Evolutionary conservation across 441 rosid genomes (phyloP).

Genomic region (Geranium incanum): DNA sequence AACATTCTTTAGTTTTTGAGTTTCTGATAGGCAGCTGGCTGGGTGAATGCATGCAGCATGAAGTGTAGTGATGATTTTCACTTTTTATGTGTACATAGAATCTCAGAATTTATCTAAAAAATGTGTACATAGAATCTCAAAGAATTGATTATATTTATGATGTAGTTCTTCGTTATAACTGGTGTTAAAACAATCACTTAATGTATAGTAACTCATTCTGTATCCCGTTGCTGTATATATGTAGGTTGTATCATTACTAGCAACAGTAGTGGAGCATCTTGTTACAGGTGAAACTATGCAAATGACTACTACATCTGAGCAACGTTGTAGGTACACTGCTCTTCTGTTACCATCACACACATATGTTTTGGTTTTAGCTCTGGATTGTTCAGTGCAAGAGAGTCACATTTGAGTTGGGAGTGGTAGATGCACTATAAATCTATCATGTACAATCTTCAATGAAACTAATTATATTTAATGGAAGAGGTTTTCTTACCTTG

Average conservation of each 20-base stretch:
- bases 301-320: conserved; percentile 71
- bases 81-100: no score
- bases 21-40: conserved; percentile 1
- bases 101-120: no score
- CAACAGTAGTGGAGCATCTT: conserved; percentile 89
- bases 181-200: not conserved
- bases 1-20: not conserved
- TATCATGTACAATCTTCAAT: not conserved
- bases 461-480: not conserved
- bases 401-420: not conserved
- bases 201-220: not conserved
- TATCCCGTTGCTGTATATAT: conserved; percentile 14
- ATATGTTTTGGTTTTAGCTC: not conserved
- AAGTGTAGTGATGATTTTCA: not conserved
- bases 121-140: no score
- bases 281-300: conserved; percentile 98
- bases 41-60: not conserved
- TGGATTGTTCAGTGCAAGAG: not conserved
- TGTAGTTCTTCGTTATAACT: not conserved
- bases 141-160: not conserved
- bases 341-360: not conserved
- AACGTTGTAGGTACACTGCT: conserved; percentile 64
- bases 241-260: conserved; percentile 81
- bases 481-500: no score
- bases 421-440: not conserved